phyloP scores from a whole-genome alignment of 164 flowering plant species.

The Protea cynaroides region DNA sequence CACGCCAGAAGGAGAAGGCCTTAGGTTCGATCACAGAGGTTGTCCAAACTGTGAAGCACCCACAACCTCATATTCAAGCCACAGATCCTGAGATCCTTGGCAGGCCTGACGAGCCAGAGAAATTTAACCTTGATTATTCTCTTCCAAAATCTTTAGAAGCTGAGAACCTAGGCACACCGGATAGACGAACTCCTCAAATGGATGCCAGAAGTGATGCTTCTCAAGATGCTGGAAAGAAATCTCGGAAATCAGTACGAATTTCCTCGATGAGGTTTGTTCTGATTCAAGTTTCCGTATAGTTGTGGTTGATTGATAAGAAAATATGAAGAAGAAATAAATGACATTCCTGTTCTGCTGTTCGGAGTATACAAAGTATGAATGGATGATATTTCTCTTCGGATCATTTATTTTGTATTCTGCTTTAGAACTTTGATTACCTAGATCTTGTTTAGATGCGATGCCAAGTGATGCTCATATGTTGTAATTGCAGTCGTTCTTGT shows the following conservation, averaged over 20 bases:
- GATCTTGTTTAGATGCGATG: neutral
- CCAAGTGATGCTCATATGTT: too few species aligned
- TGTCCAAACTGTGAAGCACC: conserved; percentile 78
- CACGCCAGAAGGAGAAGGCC: conserved; percentile 93
- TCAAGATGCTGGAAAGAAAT: conserved; percentile 30
- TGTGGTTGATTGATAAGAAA: neutral
- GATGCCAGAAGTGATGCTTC: conserved; percentile 22
- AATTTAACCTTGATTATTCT: conserved; percentile 35
- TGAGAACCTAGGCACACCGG: conserved; percentile 26
- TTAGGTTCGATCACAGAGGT: conserved; percentile 76
- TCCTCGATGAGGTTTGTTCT: conserved; percentile 65
- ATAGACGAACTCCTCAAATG: conserved; percentile 32
- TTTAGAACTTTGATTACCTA: too few species aligned
- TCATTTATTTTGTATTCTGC: too few species aligned
- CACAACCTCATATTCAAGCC: conserved; percentile 34
- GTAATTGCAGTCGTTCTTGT: too few species aligned
- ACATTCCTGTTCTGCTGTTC: neutral
- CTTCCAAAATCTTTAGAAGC: conserved; percentile 41
- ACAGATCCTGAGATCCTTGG: conserved; percentile 20
- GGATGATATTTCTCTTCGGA: neutral
- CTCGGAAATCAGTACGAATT: conserved; percentile 53
- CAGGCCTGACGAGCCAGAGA: conserved; percentile 30
- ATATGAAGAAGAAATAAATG: neutral
- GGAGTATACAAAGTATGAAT: neutral
- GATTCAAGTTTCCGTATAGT: neutral